A percentile compares a stretch with the other conserved stretches of the same genome.
phyloP scores from a whole-genome alignment of 2,329 filamentous ascomycete species.

The Coniochaeta prunicola region DNA sequence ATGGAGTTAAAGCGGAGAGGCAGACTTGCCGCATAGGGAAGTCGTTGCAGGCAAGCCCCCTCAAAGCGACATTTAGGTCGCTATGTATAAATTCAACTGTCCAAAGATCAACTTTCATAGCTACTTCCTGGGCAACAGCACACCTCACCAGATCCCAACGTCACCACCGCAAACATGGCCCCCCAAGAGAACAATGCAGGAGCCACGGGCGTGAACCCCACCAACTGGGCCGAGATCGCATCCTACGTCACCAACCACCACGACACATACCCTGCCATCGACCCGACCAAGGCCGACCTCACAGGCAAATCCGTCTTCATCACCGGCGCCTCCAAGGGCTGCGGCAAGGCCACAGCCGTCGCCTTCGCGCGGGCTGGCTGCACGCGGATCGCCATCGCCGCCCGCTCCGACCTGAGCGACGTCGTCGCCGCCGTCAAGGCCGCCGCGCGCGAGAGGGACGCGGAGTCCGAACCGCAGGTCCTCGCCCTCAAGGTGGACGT shows the following conservation, averaged over 20 bases:
- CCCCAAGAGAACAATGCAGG: neutral
- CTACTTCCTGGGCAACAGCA: no score
- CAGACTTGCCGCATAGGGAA: neutral
- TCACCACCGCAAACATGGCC: neutral
- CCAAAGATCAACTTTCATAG: no score
- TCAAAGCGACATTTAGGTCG: neutral
- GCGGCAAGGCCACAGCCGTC: constrained; percentile 20
- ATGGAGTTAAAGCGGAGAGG: neutral
- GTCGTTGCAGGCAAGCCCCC: neutral
- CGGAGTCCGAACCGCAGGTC: constrained; percentile 18
- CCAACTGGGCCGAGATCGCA: neutral
- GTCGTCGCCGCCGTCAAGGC: constrained; percentile 29
- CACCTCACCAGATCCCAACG: neutral
- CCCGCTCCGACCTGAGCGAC: constrained; percentile 37
- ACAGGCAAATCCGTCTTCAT: constrained; percentile 16
- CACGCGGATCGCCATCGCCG: constrained; percentile 39
- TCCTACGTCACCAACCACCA: neutral
- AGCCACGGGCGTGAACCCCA: neutral
- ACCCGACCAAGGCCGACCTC: constrained; percentile 9
- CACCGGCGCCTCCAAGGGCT: constrained; percentile 18
- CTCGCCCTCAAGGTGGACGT: constrained; percentile 24
- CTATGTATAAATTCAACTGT: neutral
- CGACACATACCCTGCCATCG: constrained; percentile 1
- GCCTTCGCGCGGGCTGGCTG: constrained; percentile 43
- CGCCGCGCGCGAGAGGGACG: constrained; percentile 21